A percentile compares a stretch with the other conserved stretches of the same genome.
These are phyloP conservation scores for Trichoderma virens DNA, from an alignment of 495 filamentous ascomycete genomes.

Conservation along the genomic window DNA sequence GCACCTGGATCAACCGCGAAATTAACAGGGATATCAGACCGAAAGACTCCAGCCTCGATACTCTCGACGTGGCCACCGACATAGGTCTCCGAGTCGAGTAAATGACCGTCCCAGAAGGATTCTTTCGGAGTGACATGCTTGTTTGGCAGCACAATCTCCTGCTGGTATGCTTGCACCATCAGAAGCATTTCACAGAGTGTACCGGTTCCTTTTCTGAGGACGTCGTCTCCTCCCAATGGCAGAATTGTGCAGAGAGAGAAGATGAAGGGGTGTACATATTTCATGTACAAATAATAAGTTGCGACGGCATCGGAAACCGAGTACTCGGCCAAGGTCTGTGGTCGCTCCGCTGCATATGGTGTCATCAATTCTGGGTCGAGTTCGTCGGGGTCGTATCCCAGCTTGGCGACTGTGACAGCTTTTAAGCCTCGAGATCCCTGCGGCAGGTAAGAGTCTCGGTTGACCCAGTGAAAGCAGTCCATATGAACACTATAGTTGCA, in stretches of 20 bases:
- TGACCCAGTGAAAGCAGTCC: slow-evolving; percentile 99
- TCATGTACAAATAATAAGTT: slow-evolving; percentile 99
- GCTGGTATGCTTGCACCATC: slow-evolving; percentile 95
- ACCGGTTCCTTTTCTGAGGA: slow-evolving; percentile 89
- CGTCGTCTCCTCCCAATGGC: slow-evolving; percentile 86
- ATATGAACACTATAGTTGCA: slow-evolving; percentile 94
- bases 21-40: slow-evolving; percentile 87
- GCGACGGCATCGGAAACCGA: slow-evolving; percentile 98
- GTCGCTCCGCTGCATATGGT: slow-evolving; percentile 81
- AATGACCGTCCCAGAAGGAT: slow-evolving; percentile 91
- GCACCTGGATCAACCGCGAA: slow-evolving; percentile 83
- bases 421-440: slow-evolving; percentile 97
- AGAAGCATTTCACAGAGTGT: slow-evolving; percentile 98
- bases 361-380: slow-evolving; percentile 98
- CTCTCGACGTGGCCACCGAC: slow-evolving; percentile 98
- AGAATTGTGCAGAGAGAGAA: slow-evolving; percentile 97
- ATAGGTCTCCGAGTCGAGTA: slow-evolving; percentile 95
- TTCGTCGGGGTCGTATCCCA: slow-evolving; percentile 97
- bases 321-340: slow-evolving; percentile 92
- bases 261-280: slow-evolving; percentile 99
- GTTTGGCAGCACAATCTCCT: slow-evolving; percentile 88
- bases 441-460: slow-evolving; percentile 93
- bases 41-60: slow-evolving; percentile 97
- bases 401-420: slow-evolving; percentile 92
- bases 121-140: slow-evolving; percentile 90